These are phyloP conservation scores for Aegilops sharonensis DNA, from an alignment of 176 grass and related monocot genomes.

Conservation along the genomic window DNA sequence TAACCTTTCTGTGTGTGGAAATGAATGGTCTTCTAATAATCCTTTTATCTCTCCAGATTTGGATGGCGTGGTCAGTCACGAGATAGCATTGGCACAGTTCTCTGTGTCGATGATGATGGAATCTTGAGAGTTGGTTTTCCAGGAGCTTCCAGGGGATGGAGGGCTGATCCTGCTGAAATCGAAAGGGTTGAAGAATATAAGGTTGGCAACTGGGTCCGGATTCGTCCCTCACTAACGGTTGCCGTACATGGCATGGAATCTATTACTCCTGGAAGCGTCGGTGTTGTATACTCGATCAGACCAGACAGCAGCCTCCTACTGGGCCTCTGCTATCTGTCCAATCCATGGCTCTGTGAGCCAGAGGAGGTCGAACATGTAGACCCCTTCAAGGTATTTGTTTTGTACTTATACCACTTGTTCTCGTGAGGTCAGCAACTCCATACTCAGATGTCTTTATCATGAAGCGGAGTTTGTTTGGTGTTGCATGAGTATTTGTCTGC, in stretches of 20 bases:
- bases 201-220: constrained; percentile 91
- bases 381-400: constrained; percentile 76
- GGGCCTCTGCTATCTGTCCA: constrained; percentile 89
- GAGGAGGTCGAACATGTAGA: constrained; percentile 99
- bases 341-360: constrained; percentile 95
- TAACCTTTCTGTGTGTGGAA: background rate
- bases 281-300: constrained; percentile 92
- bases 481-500: background rate
- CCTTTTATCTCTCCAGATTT: constrained; percentile 62
- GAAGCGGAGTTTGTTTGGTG: background rate
- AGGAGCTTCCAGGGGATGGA: constrained; percentile 98
- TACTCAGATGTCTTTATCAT: constrained; percentile 12
- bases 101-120: constrained; percentile 99
- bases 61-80: constrained; percentile 93
- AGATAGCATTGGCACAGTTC: constrained; percentile 96
- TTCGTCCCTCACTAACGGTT: constrained; percentile 70
- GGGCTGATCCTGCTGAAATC: constrained; percentile 98
- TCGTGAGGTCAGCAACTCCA: background rate
- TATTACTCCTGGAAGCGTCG: constrained; percentile 91
- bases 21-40: constrained; percentile 12
- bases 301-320: constrained; percentile 96
- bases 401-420: constrained; percentile 9
- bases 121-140: constrained; percentile 98
- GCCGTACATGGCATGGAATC: constrained; percentile 92
- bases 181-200: constrained; percentile 99